Evolutionary conservation across 2,329 filamentous ascomycete species (phyloP).

Genomic region (Annulohypoxylon truncatum): DNA sequence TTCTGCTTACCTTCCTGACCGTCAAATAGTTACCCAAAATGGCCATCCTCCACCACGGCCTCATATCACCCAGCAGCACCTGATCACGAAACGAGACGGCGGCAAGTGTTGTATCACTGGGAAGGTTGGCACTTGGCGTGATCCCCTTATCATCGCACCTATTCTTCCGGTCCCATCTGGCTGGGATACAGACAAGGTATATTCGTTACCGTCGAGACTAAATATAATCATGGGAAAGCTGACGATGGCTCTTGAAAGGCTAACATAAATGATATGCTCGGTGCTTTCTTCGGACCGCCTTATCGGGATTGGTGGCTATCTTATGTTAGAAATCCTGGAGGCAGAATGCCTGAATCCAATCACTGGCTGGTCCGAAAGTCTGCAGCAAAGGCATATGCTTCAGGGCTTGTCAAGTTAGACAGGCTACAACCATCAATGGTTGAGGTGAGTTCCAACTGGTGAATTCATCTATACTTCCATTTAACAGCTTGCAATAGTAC

Average conservation of each 20-base stretch:
- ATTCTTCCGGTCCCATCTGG: slow-evolving; percentile 42
- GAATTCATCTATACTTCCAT: not conserved
- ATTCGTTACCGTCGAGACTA: slow-evolving; percentile 3
- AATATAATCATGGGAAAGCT: not conserved
- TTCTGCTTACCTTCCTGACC: not conserved
- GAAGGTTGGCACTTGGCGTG: slow-evolving; percentile 34
- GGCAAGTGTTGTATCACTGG: slow-evolving; percentile 45
- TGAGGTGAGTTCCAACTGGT: slow-evolving; percentile 42
- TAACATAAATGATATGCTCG: slow-evolving; percentile 40
- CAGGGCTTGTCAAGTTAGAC: slow-evolving; percentile 43
- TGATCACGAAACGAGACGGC: slow-evolving; percentile 42
- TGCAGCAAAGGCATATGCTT: slow-evolving; percentile 39
- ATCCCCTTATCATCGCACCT: slow-evolving; percentile 41
- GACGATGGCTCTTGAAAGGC: slow-evolving; percentile 17
- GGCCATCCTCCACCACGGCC: slow-evolving; percentile 27
- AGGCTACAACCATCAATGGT: slow-evolving; percentile 45
- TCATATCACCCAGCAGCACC: slow-evolving; percentile 2
- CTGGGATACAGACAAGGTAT: slow-evolving; percentile 42
- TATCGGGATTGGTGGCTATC: slow-evolving; percentile 52
- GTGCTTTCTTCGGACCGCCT: slow-evolving; percentile 47
- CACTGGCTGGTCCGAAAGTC: slow-evolving; percentile 50
- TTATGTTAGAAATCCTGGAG: slow-evolving; percentile 35
- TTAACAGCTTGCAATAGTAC: slow-evolving; percentile 32
- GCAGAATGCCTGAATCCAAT: slow-evolving; percentile 22
- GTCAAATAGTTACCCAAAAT: slow-evolving; percentile 26